Base-by-base conservation (phyloP, 768 basidiomycete species). In the Cytidiella melzeri region DNA sequence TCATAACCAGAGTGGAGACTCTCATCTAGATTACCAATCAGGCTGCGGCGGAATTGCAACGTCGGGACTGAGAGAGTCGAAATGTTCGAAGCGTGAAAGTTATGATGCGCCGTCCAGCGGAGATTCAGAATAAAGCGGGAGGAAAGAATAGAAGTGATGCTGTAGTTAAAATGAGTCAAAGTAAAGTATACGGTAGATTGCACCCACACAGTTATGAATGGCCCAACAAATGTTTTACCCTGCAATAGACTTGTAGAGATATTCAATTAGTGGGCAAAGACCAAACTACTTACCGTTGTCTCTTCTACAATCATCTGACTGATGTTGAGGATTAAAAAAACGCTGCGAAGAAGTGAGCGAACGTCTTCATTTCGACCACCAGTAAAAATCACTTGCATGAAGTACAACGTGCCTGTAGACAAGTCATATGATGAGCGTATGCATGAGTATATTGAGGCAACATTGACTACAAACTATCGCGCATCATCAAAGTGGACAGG, bases 121-220 rank as follows among this genome's bases (percentile, higher is more conserved):
- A 47, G 18, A 40, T 47, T 47, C 10, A 47, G 46, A 4, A 18
- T 39, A 21, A 47, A 47, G 13, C 37, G 34, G 6, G 46, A 47
- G 13, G 26, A n/a, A 19, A 47, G 34, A 5, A 47, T 25, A 5
- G 46, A 47, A 21, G 46, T 38, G 15, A 47, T 5, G 18, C 46
- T 47, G 19, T 24, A 19, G 46, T 24, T 5, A 21, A 12, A 4
- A 24, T 41, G n/a, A 23, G n/a, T 18, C 9, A 18, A 9, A 20
- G 9, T 7, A 47, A 13, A 15, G 24, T 10, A 23, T 9, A 20
- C 37, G 7, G 19, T 40, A 21, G 21, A 20, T n/a, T 10, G 19
- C 10, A 43, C 43, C 25, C 5, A 47, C 46, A 39, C 7, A 20
- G 15, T 19, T n/a, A 47, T 47, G 25, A 47, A 47, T 23, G 46